A percentile compares a stretch with the other conserved stretches of the same genome.
phyloP scores from a whole-genome alignment of 768 basidiomycete species.

The Hysterangium stoloniferum region DNA sequence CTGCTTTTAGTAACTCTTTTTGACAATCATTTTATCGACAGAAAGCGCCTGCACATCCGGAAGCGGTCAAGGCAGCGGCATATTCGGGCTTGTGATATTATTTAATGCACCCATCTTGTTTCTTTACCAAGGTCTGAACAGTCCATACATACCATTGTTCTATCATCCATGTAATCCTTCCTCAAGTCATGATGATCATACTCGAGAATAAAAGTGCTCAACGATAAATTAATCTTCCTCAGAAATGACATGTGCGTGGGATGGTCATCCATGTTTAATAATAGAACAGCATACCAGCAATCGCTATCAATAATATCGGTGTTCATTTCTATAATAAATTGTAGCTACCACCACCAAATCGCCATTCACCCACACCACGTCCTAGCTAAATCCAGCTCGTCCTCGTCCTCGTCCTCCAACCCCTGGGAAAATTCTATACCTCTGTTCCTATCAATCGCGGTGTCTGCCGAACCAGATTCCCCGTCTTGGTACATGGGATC shows the following conservation, averaged over 20 bases:
- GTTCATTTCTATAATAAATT: too few species aligned
- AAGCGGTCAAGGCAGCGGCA: conserved; percentile 12
- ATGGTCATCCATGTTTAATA: too few species aligned
- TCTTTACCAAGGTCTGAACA: too few species aligned
- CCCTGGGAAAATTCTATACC: background rate
- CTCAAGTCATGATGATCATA: too few species aligned
- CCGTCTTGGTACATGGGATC: background rate
- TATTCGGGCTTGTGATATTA: conserved; percentile 4
- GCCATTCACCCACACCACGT: conserved; percentile 7
- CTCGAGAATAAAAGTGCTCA: too few species aligned
- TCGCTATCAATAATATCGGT: too few species aligned
- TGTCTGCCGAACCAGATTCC: background rate
- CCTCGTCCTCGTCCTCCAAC: conserved; percentile 5
- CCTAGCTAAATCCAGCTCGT: background rate
- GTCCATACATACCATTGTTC: too few species aligned
- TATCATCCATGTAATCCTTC: too few species aligned
- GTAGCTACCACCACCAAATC: background rate
- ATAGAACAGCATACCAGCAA: too few species aligned
- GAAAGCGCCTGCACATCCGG: background rate
- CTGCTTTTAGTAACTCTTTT: conserved; percentile 10
- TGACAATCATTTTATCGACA: conserved; percentile 19
- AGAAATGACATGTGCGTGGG: too few species aligned
- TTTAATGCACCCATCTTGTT: too few species aligned
- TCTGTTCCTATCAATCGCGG: background rate
- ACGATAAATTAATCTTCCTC: too few species aligned